Base-by-base conservation (phyloP, 441 rosid genomes). In the Euphorbia schlechtendalii region DNA sequence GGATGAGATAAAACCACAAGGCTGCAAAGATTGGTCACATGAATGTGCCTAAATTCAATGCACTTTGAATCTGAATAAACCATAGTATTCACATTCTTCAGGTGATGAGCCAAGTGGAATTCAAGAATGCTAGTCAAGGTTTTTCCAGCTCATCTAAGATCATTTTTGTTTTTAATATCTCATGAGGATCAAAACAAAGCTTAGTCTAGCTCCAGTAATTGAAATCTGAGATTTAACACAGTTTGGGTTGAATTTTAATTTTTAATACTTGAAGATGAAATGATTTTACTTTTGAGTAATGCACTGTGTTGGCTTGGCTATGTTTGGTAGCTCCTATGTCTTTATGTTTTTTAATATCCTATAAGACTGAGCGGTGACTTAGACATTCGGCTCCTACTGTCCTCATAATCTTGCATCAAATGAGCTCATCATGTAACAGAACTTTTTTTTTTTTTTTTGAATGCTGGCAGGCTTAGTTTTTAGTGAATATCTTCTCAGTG, bases 401-500 rank as follows among this genome's bases (percentile, higher is more conserved):
- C 1, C 17, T 32, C 4, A 3, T 9, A 49, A 25, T 24, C 48
- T 65, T 41, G 64, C 57, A 32, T 32, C 6, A 32, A 3, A 32
- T 32, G n/a, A 32, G 34, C 34, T 32, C 6, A 32, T 32, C 34
- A 32, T 32, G 34, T 32, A 32, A 32, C 34, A 32, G 34, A 32
- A 32, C 3, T 6, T 32, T 3, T 32, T 32, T 32, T 32, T 32
- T 32, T 2, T 32, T 32, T 32, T 2, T 32, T n/a, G n/a, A 32
- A 67, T 73, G 21, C 71, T 71, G 66, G 70, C 84, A 90, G 98
- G 96, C 81, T 77, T 93, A 73, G 85, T 90, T 75, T 93, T 90
- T 71, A 90, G 96, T 45, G 97, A 93, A 69, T 90, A 93, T 71
- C 96, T 90, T 65, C 87, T 88, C 15, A 86, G 90, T 24, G 97